Base-by-base conservation (phyloP, 768 basidiomycete genomes). In the Gloeopeniophorella convolvens region DNA sequence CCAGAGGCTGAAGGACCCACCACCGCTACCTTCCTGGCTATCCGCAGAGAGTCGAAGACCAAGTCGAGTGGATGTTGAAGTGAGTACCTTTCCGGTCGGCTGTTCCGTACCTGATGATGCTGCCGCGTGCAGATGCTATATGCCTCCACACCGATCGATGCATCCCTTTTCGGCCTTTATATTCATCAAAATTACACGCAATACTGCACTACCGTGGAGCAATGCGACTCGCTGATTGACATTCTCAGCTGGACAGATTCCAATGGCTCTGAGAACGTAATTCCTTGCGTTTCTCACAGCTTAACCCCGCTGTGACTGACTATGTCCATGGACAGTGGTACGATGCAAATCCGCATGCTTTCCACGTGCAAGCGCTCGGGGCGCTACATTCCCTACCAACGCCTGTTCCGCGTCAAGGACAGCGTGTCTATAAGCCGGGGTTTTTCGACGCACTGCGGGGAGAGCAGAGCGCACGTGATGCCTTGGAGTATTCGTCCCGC, bases 101-200 rank as follows among this genome's bases (percentile, higher is more conserved):
- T 36, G 15, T 31, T 10, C 23, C 37, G 60, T 15, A 15, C 21
- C 54, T 48, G 28, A 26, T n/a, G 13, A 16, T 8, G 28, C 18
- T 41, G 5, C 20, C 4, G 23, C 26, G 4, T 36, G 2, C 50
- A 93, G 91, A 64, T 65, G 10, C 67, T 97, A 3, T 88, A 86
- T 62, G 79, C 84, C 1, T 85, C 91, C 62, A 87, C 87, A 0
- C 92, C 95, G 0, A 85, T 98, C 47, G 96, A 99, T 66, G 82
- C 90, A 1, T 89, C 89, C 1, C 71, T 97, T 1, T 86, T 93
- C 55, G 84, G 85, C 3, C 66, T 95, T 6, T 99, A 97, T 63
- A 73, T 94, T 8, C 96, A 99, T 58, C 93, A 98, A 65, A 98
- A 96, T 62, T 91, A 94, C 58, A 76, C 84, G 0, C 83, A 85